A percentile compares a stretch with the other conserved stretches of the same genome.
phyloP scores from a whole-genome alignment of 2,329 filamentous ascomycete genomes.

The Sclerotinia borealis region DNA sequence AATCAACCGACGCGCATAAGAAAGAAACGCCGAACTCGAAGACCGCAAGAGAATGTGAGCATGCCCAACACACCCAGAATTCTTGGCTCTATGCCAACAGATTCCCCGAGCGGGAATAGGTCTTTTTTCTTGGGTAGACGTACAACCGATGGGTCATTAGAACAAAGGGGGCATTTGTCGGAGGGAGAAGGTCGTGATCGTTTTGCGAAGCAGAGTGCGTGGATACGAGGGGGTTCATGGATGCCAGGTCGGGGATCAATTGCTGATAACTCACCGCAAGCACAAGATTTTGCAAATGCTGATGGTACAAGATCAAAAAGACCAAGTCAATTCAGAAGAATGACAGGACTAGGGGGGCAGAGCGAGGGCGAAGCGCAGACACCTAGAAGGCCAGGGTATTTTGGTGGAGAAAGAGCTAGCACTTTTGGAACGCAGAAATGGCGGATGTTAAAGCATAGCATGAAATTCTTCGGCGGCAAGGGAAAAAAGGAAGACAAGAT shows the following conservation, averaged over 20 bases:
- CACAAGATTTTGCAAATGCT: conserved; percentile 28
- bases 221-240: conserved; percentile 49
- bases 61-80: conserved; percentile 55
- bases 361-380: conserved; percentile 60
- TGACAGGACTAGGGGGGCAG: conserved; percentile 55
- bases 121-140: conserved; percentile 51
- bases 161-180: conserved; percentile 59
- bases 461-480: conserved; percentile 66
- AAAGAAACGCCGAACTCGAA: conserved; percentile 58
- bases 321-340: conserved; percentile 56
- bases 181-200: conserved; percentile 69
- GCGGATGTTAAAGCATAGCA: conserved; percentile 84
- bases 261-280: conserved; percentile 45
- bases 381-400: conserved; percentile 52
- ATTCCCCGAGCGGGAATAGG: conserved; percentile 26
- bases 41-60: conserved; percentile 50
- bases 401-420: conserved; percentile 55
- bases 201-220: conserved; percentile 47
- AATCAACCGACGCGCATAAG: conserved; percentile 46
- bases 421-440: conserved; percentile 78
- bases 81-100: conserved; percentile 18
- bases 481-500: conserved; percentile 79
- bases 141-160: conserved; percentile 53
- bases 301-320: conserved; percentile 49
- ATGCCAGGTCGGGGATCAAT: conserved; percentile 44